A percentile compares a stretch with the other conserved stretches of the same genome.
phyloP scores from a whole-genome alignment of 345 rosid species.

The Melastoma malabathricum region DNA sequence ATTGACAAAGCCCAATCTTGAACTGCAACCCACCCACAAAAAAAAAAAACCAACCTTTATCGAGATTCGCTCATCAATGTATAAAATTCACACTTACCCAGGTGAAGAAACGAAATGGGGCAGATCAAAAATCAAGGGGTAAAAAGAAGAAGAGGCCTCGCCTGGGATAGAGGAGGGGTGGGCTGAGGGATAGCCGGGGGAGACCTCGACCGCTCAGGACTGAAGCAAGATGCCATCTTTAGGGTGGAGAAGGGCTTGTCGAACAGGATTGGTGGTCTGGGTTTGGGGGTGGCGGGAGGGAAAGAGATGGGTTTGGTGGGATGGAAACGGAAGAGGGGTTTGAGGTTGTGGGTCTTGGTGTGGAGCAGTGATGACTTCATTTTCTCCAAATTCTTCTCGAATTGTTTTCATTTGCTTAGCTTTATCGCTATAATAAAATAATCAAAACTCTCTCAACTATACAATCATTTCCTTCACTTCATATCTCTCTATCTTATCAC shows the following conservation, averaged over 20 bases:
- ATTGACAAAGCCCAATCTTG: conserved; percentile 73
- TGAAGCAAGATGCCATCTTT: conserved; percentile 57
- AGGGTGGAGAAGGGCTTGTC: conserved; percentile 13
- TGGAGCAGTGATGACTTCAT: conserved; percentile 41
- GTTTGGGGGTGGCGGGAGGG: conserved; percentile 11
- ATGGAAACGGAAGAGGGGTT: too few relatives aligned
- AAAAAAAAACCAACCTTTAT: conserved; percentile 3
- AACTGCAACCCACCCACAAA: conserved; percentile 28
- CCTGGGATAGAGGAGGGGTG: conserved; percentile 62
- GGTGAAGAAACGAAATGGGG: background rate
- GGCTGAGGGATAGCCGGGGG: conserved; percentile 76
- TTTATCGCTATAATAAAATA: too few relatives aligned
- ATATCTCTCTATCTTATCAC: too few relatives aligned
- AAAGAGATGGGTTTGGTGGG: conserved; percentile 6
- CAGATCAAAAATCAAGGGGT: background rate
- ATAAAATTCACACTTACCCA: background rate
- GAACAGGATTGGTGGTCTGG: conserved; percentile 6
- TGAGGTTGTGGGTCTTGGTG: conserved; percentile 7
- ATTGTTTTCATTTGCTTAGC: too few relatives aligned
- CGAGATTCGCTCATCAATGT: background rate
- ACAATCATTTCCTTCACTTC: too few relatives aligned
- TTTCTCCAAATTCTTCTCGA: conserved; percentile 5
- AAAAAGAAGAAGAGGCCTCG: background rate
- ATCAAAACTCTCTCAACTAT: too few relatives aligned
- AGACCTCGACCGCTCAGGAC: conserved; percentile 61